phyloP scores from a whole-genome alignment of 768 basidiomycete species.

The Chlorophyllum brunneum region DNA sequence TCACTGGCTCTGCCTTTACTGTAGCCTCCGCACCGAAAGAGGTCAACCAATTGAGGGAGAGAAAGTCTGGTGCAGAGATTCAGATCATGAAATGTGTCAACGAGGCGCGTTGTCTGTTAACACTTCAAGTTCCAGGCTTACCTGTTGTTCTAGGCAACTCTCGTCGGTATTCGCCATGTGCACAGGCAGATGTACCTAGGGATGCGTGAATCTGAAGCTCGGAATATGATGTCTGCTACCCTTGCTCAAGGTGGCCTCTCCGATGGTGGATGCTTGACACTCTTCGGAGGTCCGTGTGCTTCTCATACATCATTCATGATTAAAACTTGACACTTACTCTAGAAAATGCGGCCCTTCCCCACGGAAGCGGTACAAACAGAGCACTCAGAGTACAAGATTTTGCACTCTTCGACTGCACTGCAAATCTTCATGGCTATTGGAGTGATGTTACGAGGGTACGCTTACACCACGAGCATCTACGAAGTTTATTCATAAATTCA shows the following conservation, averaged over 20 bases:
- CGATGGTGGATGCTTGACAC: conserved; percentile 56
- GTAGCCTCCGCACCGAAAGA: conserved; percentile 50
- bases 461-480: conserved; percentile 1
- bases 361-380: conserved; percentile 75
- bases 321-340: background rate
- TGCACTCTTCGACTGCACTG: conserved; percentile 73
- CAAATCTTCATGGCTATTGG: conserved; percentile 66
- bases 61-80: conserved; percentile 70
- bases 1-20: conserved; percentile 20
- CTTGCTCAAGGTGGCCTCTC: conserved; percentile 56
- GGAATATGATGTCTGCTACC: conserved; percentile 51
- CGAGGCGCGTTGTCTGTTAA: conserved; percentile 44
- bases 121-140: background rate
- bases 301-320: background rate
- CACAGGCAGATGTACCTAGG: conserved; percentile 60
- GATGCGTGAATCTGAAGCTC: conserved; percentile 71
- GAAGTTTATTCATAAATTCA: conserved; percentile 18
- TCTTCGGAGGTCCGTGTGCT: conserved; percentile 67
- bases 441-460: conserved; percentile 78
- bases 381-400: conserved; percentile 53
- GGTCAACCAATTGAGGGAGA: conserved; percentile 63
- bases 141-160: conserved; percentile 51
- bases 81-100: conserved; percentile 74
- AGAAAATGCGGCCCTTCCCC: conserved; percentile 88
- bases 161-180: conserved; percentile 69